A percentile compares a stretch with the other conserved stretches of the same genome.
phyloP scores from a whole-genome alignment of 129 eudicot species.

The Centrapalus pauciflorus region DNA sequence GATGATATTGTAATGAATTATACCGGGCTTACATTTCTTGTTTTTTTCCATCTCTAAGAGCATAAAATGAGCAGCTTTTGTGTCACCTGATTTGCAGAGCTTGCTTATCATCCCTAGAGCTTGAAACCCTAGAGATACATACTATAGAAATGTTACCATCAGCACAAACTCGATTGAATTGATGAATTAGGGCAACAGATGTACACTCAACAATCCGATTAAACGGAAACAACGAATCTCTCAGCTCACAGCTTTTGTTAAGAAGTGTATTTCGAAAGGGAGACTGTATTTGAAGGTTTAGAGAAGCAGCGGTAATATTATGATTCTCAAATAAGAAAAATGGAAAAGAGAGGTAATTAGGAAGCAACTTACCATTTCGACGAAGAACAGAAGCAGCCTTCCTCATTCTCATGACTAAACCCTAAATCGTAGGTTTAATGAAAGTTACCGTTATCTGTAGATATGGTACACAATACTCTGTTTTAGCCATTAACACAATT shows the following conservation, averaged over 20 bases:
- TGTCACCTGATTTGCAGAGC: constrained; percentile 27
- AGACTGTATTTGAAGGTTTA: constrained; percentile 14
- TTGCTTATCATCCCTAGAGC: constrained; percentile 16
- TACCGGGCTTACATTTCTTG: background rate
- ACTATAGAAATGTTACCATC: constrained; percentile 5
- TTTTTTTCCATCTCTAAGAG: constrained; percentile 15
- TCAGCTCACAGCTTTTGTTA: constrained; percentile 2
- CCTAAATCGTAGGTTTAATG: constrained; percentile 12
- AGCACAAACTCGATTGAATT: constrained; percentile 10
- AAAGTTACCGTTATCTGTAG: too few species aligned
- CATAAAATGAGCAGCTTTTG: constrained; percentile 13
- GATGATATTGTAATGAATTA: background rate
- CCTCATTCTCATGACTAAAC: constrained; percentile 22
- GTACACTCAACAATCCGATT: constrained; percentile 10
- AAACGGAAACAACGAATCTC: constrained; percentile 20
- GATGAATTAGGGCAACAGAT: constrained; percentile 23
- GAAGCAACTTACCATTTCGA: constrained; percentile 28
- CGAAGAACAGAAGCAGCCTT: constrained; percentile 23
- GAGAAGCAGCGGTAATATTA: constrained; percentile 1
- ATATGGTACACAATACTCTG: too few species aligned
- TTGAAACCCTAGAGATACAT: constrained; percentile 20
- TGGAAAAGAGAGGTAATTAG: constrained; percentile 14
- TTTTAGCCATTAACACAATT: too few species aligned
- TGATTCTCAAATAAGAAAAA: constrained; percentile 13
- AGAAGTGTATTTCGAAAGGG: constrained; percentile 19